Evolutionary conservation across 1,284 basidiomycete species (phyloP).

Genomic region (Naganishia albida): DNA sequence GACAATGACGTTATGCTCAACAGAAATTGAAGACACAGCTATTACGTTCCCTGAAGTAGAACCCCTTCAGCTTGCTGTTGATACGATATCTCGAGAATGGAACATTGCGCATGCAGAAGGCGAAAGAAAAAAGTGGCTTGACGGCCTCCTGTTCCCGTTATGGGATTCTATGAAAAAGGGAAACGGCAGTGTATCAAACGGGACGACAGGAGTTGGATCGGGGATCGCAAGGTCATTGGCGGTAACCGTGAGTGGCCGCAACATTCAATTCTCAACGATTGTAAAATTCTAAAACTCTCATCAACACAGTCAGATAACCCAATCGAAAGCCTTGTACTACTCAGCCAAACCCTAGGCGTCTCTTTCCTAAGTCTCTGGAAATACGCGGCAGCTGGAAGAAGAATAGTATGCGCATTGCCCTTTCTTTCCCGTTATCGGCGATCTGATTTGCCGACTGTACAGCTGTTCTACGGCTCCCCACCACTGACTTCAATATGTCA

Average conservation of each 20-base stretch:
- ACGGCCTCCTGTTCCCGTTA: constrained; percentile 2
- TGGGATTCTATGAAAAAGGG: constrained; percentile 1
- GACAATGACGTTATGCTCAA: too few relatives aligned
- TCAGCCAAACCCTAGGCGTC: constrained; percentile 24
- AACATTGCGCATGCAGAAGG: background rate
- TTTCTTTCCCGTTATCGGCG: background rate
- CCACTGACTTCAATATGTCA: constrained; percentile 30
- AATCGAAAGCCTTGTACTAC: constrained; percentile 25
- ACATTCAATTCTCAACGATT: background rate
- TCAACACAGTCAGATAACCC: constrained; percentile 29
- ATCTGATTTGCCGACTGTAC: background rate
- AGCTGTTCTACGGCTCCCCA: constrained; percentile 34
- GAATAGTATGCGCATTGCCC: constrained; percentile 28
- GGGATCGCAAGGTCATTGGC: background rate
- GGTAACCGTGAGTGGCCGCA: background rate
- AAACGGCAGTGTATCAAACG: too few relatives aligned
- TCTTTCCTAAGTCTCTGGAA: constrained; percentile 32
- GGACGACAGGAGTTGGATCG: background rate
- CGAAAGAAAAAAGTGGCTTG: constrained; percentile 5
- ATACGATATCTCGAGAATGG: constrained; percentile 20
- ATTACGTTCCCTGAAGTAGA: background rate
- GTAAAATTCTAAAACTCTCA: background rate
- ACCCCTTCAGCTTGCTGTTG: constrained; percentile 1
- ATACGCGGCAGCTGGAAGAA: constrained; percentile 24
- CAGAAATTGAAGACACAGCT: constrained; percentile 2